Evolutionary conservation across 768 basidiomycete species (phyloP).

Genomic region (Scleroderma bovista): DNA sequence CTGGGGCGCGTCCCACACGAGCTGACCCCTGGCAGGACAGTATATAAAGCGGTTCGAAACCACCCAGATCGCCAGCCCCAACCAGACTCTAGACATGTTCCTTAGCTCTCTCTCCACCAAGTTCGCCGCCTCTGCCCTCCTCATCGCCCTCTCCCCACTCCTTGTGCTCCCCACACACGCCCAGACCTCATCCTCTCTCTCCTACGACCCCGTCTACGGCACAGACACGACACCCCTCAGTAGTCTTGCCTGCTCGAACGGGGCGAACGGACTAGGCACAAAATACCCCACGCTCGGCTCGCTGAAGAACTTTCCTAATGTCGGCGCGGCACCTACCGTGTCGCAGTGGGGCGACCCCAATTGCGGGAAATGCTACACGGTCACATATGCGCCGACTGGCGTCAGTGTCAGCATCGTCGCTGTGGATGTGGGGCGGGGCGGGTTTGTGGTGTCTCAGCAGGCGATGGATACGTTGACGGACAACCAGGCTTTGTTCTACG

Average conservation of each 20-base stretch:
- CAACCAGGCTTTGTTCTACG: constrained; percentile 4
- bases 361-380: constrained; percentile 22
- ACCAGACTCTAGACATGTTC: too few species aligned
- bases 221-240: constrained; percentile 13
- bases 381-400: constrained; percentile 23
- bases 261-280: constrained; percentile 24
- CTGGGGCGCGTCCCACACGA: too few species aligned
- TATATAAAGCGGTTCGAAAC: too few species aligned
- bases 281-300: constrained; percentile 28
- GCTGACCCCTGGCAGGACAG: too few species aligned
- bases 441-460: constrained; percentile 32
- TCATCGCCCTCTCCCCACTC: too few species aligned
- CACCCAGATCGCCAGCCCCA: too few species aligned
- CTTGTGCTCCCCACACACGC: too few species aligned
- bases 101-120: too few species aligned
- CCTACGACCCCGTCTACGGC: constrained; percentile 17
- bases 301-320: constrained; percentile 27
- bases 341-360: constrained; percentile 6
- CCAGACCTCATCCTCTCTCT: too few species aligned
- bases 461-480: constrained; percentile 25
- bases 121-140: too few species aligned
- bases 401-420: constrained; percentile 42
- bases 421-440: constrained; percentile 42
- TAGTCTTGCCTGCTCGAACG: constrained; percentile 29
- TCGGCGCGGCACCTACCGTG: constrained; percentile 18